phyloP scores from a whole-genome alignment of 208 protist species.

The Acanthamoeba castellanii region DNA sequence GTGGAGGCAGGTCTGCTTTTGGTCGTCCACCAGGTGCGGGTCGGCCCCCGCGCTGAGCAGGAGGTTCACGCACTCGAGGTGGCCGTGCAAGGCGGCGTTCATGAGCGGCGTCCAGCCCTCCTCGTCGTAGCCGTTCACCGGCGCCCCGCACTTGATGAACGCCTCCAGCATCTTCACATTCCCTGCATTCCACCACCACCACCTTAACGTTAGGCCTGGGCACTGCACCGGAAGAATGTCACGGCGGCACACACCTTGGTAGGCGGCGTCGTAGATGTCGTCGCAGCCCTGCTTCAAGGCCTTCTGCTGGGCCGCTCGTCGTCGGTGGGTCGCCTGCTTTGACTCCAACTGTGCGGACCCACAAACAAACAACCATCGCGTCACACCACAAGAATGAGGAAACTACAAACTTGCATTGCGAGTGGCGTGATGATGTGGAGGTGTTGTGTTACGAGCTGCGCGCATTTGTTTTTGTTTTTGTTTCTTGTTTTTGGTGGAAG shows the following conservation, averaged over 20 bases:
- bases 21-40: constrained; percentile 6
- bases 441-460: no score
- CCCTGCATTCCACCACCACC: background rate
- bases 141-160: background rate
- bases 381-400: background rate
- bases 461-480: background rate
- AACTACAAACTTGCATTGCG: no score
- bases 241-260: background rate
- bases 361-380: background rate
- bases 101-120: constrained; percentile 64
- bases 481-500: background rate
- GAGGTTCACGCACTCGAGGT: constrained; percentile 39
- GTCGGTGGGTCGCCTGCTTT: background rate
- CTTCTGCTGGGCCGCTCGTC: background rate
- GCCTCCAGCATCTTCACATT: background rate
- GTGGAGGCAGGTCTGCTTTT: constrained; percentile 68
- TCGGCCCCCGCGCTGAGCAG: background rate
- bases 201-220: background rate
- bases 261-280: constrained; percentile 41
- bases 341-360: background rate
- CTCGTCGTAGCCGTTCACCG: constrained; percentile 11
- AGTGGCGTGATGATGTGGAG: no score
- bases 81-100: constrained; percentile 46
- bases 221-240: no score
- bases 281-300: constrained; percentile 9